Base-by-base conservation (phyloP, 306 rosid species). In the Ormosia emarginata region DNA sequence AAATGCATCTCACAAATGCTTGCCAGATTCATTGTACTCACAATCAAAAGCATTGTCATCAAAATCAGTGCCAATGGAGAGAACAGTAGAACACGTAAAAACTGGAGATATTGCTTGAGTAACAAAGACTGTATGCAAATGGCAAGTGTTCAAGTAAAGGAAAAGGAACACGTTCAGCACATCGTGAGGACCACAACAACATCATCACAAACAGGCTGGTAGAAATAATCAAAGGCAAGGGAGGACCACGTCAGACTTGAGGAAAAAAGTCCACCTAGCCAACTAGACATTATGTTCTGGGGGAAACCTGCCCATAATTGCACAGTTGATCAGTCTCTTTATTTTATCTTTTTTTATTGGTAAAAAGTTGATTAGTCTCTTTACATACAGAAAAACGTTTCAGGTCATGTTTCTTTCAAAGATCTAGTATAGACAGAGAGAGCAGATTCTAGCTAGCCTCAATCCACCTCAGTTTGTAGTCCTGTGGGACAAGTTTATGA, bases 211-310 rank as follows among this genome's bases (percentile, higher is more conserved):
- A 67, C 68, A 58, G 72, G 63, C 74, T 77, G 73, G 74, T 47
- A 33, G 33, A 47, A 71, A 58, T 63, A 67, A 82, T 67, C 63
- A 49, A 53, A 61, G 75, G 30, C 58, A 46, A 33, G 40, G 46
- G 12, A 83, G 91, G 90, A 79, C 85, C 90, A 88, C 87, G 6
- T 30, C n/a, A 68, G 57, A 29, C 63, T 71, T 65, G 34, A 68
- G 47, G 55, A 34, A 79, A 72, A 18, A 62, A 67, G 56, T 41
- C 81, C 71, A 71, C 44, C n/a, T 29, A 86, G 81, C 70, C 85
- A 75, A 79, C 78, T 58, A 34, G 66, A 47, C 82, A 70, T 81
- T 49, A 56, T 80, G 69, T 74, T 67, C 17, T 15, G 34, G 50
- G 59, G 70, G 69, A 77, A 80, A 70, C 39, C 24, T 65, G 44